phyloP scores from a whole-genome alignment of 2,329 filamentous ascomycete species.

The Neopestalotiopsis rosae region DNA sequence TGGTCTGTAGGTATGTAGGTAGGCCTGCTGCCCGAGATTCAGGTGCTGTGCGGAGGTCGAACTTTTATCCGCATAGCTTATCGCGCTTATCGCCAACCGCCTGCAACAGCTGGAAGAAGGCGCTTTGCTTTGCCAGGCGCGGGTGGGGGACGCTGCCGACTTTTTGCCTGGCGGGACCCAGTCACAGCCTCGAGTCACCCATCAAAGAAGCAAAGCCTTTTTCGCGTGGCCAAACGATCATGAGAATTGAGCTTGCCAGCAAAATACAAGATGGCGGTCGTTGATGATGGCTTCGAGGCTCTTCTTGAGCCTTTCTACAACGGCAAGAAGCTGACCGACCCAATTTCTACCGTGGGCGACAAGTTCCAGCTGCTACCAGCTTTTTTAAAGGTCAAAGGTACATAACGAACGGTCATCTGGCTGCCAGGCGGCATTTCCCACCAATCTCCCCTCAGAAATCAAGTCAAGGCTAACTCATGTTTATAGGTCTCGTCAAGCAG shows the following conservation, averaged over 20 bases:
- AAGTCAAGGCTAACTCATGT: slow-evolving; percentile 21
- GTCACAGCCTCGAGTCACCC: slow-evolving; percentile 13
- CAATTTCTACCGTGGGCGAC: slow-evolving; percentile 73
- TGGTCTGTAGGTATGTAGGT: no score
- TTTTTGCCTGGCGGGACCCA: neutral
- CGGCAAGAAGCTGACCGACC: slow-evolving; percentile 69
- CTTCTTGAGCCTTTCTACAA: slow-evolving; percentile 72
- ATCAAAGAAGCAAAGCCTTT: slow-evolving; percentile 1
- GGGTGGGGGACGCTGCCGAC: slow-evolving; percentile 7
- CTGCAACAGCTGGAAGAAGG: neutral
- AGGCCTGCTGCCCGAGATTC: neutral
- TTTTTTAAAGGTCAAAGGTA: slow-evolving; percentile 95
- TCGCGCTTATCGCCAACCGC: slow-evolving; percentile 9
- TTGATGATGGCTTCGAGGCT: slow-evolving; percentile 70
- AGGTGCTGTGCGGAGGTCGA: neutral
- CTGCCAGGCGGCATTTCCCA: slow-evolving; percentile 27
- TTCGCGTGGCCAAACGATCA: neutral
- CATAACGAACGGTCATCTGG: slow-evolving; percentile 23
- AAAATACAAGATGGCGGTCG: slow-evolving; percentile 51
- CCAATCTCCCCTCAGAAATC: slow-evolving; percentile 14
- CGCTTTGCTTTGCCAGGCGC: slow-evolving; percentile 3
- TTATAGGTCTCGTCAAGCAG: slow-evolving; percentile 81
- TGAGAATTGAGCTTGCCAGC: slow-evolving; percentile 12
- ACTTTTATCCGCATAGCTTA: slow-evolving; percentile 12
- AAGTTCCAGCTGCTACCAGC: slow-evolving; percentile 97